Base-by-base conservation (phyloP, 352 stramenopile genomes). In the Pythium vanterpoolii region DNA sequence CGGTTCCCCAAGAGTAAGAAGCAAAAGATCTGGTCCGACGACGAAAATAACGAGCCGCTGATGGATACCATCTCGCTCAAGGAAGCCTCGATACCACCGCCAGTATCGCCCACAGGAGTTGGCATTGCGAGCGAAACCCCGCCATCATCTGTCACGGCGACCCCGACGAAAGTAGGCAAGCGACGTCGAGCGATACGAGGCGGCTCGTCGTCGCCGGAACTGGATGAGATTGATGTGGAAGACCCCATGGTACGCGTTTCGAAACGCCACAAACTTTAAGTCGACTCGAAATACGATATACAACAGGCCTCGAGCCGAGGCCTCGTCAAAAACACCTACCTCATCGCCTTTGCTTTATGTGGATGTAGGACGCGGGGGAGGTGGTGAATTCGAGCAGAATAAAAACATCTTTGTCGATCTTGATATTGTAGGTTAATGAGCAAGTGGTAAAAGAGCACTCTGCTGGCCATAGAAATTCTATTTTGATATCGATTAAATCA, bases 1-100 rank as follows among this genome's bases (percentile, higher is more conserved):
- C 54, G 55, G 8, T 69, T 69, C 24, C 51, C 62, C 1, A 60
- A 56, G 48, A 68, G 7, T 39, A 69, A 69, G 48, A 68, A 68
- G 23, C 61, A 60, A n/a, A 69, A 69, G 44, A 44, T 64, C 1
- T 64, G 54, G 62, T 61, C 40, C 11, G 53, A 67, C 11, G 58
- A 66, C 11, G 59, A 66, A 18, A 46, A 58, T 13, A 39, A 61
- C 52, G 60, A 62, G 23, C 52, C 60, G 3, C 8, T 68, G 26
- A 46, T 62, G 16, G 54, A 68, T 31, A 27, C 34, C 1, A 55
- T 51, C 19, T 40, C 60, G 16, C 33, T 61, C 33, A 66, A 66
- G 36, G 55, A 46, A 23, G 30, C 44, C 2, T 56, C 52, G n/a
- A 44, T 66, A 52, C 60, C 52, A 14, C 51, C 51, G 7, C 53